Percentiles rank a stretch among this genome's conserved stretches.
These are phyloP conservation scores for Debaryomyces subglobosus DNA, from an alignment of 1,139 yeast species.

Conservation along the genomic window DNA sequence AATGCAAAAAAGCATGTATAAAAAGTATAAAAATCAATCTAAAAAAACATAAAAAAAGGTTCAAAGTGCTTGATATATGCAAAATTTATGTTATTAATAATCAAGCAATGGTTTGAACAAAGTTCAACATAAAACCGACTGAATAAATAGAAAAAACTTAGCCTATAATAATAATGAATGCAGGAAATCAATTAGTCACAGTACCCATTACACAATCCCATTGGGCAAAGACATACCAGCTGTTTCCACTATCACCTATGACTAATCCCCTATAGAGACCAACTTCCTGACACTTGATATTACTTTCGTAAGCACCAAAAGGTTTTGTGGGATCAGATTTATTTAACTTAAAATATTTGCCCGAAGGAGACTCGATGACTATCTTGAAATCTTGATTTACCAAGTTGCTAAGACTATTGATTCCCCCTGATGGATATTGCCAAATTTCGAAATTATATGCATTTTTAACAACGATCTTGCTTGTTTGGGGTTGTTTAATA, in stretches of 20 bases:
- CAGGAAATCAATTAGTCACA: slow-evolving; percentile 15
- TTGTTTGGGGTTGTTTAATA: slow-evolving; percentile 81
- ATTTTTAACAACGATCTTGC: slow-evolving; percentile 56
- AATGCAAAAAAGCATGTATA: slow-evolving; percentile 7
- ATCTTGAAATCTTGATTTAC: slow-evolving; percentile 53
- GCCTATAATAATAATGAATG: not conserved
- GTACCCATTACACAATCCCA: slow-evolving; percentile 65
- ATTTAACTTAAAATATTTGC: slow-evolving; percentile 66
- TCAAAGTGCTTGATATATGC: slow-evolving; percentile 1
- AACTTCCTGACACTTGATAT: slow-evolving; percentile 63
- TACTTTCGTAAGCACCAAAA: slow-evolving; percentile 60
- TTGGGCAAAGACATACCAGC: slow-evolving; percentile 91
- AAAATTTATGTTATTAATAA: not conserved
- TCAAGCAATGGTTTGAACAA: not conserved
- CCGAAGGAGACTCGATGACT: slow-evolving; percentile 83
- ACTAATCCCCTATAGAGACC: slow-evolving; percentile 88
- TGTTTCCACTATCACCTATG: slow-evolving; percentile 74
- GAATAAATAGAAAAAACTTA: not conserved
- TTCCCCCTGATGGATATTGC: slow-evolving; percentile 66
- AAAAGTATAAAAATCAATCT: slow-evolving; percentile 3
- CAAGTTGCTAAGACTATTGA: slow-evolving; percentile 38
- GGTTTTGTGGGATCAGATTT: slow-evolving; percentile 49
- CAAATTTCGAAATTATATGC: slow-evolving; percentile 65
- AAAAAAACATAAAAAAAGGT: not conserved
- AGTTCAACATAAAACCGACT: not conserved